Percentiles rank a stretch among this genome's conserved stretches.
phyloP scores from a whole-genome alignment of 2,329 filamentous ascomycete genomes.

The Zymoseptoria pseudotritici region DNA sequence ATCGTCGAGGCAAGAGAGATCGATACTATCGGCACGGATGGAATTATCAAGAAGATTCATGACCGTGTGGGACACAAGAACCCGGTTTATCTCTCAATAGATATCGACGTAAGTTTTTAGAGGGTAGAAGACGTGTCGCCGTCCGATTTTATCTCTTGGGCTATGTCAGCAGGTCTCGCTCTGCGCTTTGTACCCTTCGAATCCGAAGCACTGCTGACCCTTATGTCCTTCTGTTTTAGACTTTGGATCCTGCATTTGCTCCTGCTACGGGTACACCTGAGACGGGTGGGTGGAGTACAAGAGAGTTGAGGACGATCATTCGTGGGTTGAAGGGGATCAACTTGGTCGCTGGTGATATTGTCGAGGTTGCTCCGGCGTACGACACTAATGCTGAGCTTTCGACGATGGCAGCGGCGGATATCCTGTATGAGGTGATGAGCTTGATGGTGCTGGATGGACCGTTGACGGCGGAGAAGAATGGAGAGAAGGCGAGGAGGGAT shows the following conservation, averaged over 20 bases:
- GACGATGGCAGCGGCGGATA: constrained; percentile 67
- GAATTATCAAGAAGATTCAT: constrained; percentile 71
- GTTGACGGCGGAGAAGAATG: constrained; percentile 42
- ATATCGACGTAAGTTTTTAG: constrained; percentile 55
- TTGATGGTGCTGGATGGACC: constrained; percentile 76
- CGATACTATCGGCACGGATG: constrained; percentile 57
- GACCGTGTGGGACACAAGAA: constrained; percentile 58
- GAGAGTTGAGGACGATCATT: constrained; percentile 63
- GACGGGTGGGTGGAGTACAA: constrained; percentile 54
- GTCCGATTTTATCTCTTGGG: no score
- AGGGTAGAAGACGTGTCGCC: no score
- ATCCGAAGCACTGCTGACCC: no score
- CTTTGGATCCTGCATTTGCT: constrained; percentile 71
- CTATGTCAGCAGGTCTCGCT: no score
- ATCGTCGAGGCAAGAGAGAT: constrained; percentile 71
- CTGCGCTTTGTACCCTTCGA: no score
- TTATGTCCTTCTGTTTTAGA: constrained; percentile 27
- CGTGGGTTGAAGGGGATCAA: constrained; percentile 63
- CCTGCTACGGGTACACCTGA: constrained; percentile 53
- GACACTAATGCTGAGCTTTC: constrained; percentile 66
- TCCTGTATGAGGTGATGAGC: constrained; percentile 70
- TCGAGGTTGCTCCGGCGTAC: constrained; percentile 66
- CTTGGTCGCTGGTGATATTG: constrained; percentile 62
- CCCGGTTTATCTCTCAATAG: constrained; percentile 74
- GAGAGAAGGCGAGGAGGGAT: constrained; percentile 17